These are phyloP conservation scores for Poronia punctata DNA, from an alignment of 495 filamentous ascomycete species.

Conservation along the genomic window DNA sequence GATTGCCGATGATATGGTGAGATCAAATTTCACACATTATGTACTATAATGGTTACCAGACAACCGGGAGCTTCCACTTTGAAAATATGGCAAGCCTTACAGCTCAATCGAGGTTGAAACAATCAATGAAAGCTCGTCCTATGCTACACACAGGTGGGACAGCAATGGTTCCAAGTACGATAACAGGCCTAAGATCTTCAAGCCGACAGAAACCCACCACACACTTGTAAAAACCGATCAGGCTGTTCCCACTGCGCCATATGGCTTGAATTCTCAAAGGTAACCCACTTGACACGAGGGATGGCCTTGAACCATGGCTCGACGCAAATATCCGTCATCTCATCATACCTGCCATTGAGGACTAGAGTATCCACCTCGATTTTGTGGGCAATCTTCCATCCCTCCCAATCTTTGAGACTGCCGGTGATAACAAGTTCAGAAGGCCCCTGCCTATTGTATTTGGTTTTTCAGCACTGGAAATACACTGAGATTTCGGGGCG, in stretches of 20 bases:
- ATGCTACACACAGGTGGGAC: too few relatives aligned
- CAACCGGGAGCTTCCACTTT: too few relatives aligned
- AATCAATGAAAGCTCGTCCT: too few relatives aligned
- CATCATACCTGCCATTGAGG: conserved; percentile 42
- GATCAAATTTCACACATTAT: too few relatives aligned
- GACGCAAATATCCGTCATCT: conserved; percentile 29
- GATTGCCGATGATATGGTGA: too few relatives aligned
- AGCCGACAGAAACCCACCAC: too few relatives aligned
- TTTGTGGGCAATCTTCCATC: conserved; percentile 19
- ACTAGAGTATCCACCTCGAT: conserved; percentile 35
- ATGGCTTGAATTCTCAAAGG: conserved; percentile 37
- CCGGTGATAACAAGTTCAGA: conserved; percentile 40
- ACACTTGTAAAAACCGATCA: too few relatives aligned
- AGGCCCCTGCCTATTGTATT: conserved; percentile 26
- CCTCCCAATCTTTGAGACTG: conserved; percentile 29
- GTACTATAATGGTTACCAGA: too few relatives aligned
- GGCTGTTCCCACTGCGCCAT: conserved; percentile 36
- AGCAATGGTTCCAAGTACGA: too few relatives aligned
- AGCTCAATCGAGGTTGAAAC: too few relatives aligned
- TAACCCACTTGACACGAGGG: conserved; percentile 38
- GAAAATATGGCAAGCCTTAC: too few relatives aligned
- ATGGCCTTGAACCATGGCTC: conserved; percentile 35
- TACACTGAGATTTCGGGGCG: not conserved
- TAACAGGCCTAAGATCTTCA: too few relatives aligned
- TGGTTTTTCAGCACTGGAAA: not conserved